A percentile compares a stretch with the other conserved stretches of the same genome.
Conservation (phyloP, 208 protist genomes). For the Porcisia hertigi region DNA sequence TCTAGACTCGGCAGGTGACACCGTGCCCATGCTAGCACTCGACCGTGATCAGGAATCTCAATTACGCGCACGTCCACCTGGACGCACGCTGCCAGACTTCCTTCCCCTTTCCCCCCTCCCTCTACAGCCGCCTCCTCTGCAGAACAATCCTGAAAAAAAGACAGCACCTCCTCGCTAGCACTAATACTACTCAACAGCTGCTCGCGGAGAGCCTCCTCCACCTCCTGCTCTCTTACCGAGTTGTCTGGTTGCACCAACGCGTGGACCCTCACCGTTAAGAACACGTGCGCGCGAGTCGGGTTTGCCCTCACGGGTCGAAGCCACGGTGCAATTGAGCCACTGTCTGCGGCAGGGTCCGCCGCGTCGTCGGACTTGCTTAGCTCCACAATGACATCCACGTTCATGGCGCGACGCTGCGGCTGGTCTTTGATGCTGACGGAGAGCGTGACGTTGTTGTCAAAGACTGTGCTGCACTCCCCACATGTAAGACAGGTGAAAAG, state of each 20-base stretch:
- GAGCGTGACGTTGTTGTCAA: conserved; percentile 81
- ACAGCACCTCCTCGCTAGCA: conserved; percentile 20
- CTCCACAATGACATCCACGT: conserved; percentile 41
- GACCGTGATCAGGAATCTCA: conserved; percentile 34
- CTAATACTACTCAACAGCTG: conserved; percentile 11
- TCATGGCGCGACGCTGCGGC: conserved; percentile 31
- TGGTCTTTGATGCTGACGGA: conserved; percentile 57
- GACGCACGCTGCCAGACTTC: conserved; percentile 12
- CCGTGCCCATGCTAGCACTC: conserved; percentile 30
- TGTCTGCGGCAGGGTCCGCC: background rate
- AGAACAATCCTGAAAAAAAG: conserved; percentile 10
- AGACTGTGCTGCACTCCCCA: conserved; percentile 57
- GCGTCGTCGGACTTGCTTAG: conserved; percentile 1
- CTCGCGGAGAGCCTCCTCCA: conserved; percentile 29
- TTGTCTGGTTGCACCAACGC: conserved; percentile 30
- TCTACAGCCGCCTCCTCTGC: conserved; percentile 8
- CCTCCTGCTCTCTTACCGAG: conserved; percentile 26
- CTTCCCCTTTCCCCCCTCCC: conserved; percentile 12
- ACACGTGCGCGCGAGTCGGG: conserved; percentile 13
- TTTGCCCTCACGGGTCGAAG: conserved; percentile 7
- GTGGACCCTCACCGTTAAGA: conserved; percentile 26
- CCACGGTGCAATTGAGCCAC: background rate
- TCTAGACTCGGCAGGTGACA: background rate
- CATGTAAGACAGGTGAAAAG: conserved; percentile 71
- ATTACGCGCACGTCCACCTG: conserved; percentile 28